Base-by-base conservation (phyloP, 1,284 basidiomycete species). In the Anthracocystis setariae region DNA sequence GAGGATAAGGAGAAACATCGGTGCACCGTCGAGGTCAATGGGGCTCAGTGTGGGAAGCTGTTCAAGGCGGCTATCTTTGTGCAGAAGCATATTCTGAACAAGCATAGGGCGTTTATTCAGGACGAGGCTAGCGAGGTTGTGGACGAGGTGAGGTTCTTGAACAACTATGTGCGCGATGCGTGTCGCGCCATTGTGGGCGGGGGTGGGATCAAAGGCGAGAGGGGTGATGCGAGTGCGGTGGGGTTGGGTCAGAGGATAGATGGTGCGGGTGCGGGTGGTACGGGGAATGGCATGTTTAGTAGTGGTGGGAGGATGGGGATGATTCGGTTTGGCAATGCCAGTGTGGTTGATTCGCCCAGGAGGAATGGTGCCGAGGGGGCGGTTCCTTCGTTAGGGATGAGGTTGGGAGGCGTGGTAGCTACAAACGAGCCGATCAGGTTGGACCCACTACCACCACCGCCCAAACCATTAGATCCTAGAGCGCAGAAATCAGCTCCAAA, bases 11-110 rank as follows among this genome's bases (percentile, higher is more conserved):
- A 79, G 10, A 79, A 79, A 54, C 75, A 77, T 40, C 68, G 75
- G 12, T 82, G 80, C 51, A 72, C 63, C 9, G 77, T 80, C 23
- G 50, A 59, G 4, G 25, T 74, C 29, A 39, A 40, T 20, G 67
- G 54, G 8, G 52, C 51, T 1, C 61, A 72, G 32, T 82, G 80
- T 25, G 71, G 71, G 46, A 82, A 82, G 58, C 71, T 76, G 8
- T 82, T 82, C 69, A 78, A 74, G 46, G 76, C 75, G 17, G 55
- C 55, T 18, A 59, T 64, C 32, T 80, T 79, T 56, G 74, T 78
- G 3, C 74, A 75, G 54, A 80, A 82, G 74, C 80, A 82, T 46
- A 59, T 82, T 2, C 46, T 70, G 35, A 80, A 79, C 62, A 80
- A 79, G 58, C 80, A 82, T 46, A 50, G 63, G 21, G 60, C 47